Percentiles rank a stretch among this genome's conserved stretches.
These are phyloP conservation scores for Talaromyces proteolyticus DNA, from an alignment of 495 filamentous ascomycete genomes.

Conservation along the genomic window DNA sequence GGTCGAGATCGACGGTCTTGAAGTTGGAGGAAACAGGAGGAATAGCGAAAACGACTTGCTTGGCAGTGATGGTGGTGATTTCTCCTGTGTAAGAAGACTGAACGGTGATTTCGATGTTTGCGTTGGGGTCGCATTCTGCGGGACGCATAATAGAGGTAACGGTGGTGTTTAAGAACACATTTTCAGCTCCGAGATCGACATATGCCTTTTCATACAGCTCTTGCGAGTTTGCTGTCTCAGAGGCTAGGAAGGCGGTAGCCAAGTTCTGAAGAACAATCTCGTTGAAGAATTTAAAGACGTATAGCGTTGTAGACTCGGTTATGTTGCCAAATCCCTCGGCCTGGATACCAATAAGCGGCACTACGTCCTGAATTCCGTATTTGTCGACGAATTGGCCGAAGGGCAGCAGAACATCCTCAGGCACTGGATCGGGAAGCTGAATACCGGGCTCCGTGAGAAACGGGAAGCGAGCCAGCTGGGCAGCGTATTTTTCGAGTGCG, in stretches of 20 bases:
- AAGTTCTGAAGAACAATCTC: conserved; percentile 13
- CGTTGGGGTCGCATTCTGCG: background rate
- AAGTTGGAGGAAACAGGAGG: conserved; percentile 32
- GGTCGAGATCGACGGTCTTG: conserved; percentile 25
- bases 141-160: conserved; percentile 22
- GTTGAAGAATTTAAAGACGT: conserved; percentile 22
- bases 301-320: conserved; percentile 20
- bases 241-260: conserved; percentile 15
- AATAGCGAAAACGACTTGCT: conserved; percentile 39
- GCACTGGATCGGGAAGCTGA: conserved; percentile 43
- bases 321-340: conserved; percentile 33
- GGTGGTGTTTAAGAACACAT: conserved; percentile 21
- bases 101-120: conserved; percentile 23
- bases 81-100: conserved; percentile 21
- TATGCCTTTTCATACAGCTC: conserved; percentile 34
- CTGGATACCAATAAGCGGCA: conserved; percentile 19
- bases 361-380: conserved; percentile 25
- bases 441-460: conserved; percentile 22
- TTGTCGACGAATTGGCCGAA: conserved; percentile 43
- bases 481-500: background rate
- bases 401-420: conserved; percentile 42
- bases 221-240: conserved; percentile 26
- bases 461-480: background rate
- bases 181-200: conserved; percentile 14
- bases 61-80: conserved; percentile 28